Base-by-base conservation (phyloP, 2,329 filamentous ascomycete species). In the Pyricularia sp. region DNA sequence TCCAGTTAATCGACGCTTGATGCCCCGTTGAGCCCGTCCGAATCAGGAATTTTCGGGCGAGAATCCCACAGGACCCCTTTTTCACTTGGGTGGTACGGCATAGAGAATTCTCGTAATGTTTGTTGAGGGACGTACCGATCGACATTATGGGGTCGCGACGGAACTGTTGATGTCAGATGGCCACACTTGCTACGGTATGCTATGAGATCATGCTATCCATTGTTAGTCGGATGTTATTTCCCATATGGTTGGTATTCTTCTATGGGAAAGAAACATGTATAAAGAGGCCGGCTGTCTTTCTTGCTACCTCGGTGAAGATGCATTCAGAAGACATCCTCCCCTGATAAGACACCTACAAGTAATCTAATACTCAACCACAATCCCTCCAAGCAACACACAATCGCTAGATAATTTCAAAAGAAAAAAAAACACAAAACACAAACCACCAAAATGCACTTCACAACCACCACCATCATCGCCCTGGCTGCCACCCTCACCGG, bases 401-500 rank as follows among this genome's bases (percentile, higher is more conserved):
- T n/a, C n/a, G n/a, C n/a, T n/a, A n/a, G n/a, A n/a, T n/a, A n/a
- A n/a, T n/a, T n/a, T n/a, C n/a, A n/a, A n/a, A n/a, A n/a, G n/a
- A n/a, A n/a, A n/a, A n/a, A n/a, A n/a, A n/a, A n/a, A n/a, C n/a
- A n/a, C n/a, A n/a, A n/a, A n/a, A n/a, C 26, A 68, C 5, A 42
- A 31, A 12, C 14, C 3, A 3, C 65, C 23, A 55, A 59, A 55
- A 69, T 69, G 68, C 68, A 65, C 33, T 64, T 69, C 68, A 31
- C 25, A 25, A 25, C 68, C 65, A 26, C 61, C 68, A 17, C 58
- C 23, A 4, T 67, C 58, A 4, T 64, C 65, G 31, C 68, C 59
- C 31, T 69, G 65, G 31, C 65, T 17, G 65, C 65, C 68, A 58
- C 68, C 68, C 17, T 26, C 36, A 65, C 36, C 68, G 25, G 33